phyloP scores from a whole-genome alignment of 1,139 yeast species.

The Arxiozyma heterogenica region DNA sequence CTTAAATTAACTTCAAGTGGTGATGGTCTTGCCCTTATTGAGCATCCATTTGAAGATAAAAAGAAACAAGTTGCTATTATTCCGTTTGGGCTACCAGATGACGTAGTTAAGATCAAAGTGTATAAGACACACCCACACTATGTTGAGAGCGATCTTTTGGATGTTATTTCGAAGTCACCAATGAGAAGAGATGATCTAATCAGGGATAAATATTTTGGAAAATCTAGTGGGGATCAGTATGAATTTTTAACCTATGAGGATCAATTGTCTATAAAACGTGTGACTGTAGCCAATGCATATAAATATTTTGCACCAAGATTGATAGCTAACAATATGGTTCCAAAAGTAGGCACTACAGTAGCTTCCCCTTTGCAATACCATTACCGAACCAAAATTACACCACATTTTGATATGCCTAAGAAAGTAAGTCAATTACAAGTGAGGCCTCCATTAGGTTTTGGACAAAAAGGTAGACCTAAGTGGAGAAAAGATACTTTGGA shows the following conservation, averaged over 20 bases:
- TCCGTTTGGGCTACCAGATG: constrained; percentile 89
- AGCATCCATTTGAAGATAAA: constrained; percentile 44
- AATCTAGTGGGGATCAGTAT: constrained; percentile 88
- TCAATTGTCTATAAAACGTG: constrained; percentile 63
- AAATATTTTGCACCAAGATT: constrained; percentile 56
- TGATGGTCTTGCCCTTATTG: constrained; percentile 59
- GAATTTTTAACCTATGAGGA: constrained; percentile 67
- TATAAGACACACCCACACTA: constrained; percentile 71
- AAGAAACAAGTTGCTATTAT: constrained; percentile 46
- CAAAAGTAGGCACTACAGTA: constrained; percentile 56
- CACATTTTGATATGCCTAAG: constrained; percentile 82
- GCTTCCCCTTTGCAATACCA: constrained; percentile 69
- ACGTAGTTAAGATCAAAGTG: constrained; percentile 56
- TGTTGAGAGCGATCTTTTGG: constrained; percentile 65
- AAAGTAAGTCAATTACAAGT: constrained; percentile 25
- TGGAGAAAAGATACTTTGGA: constrained; percentile 44
- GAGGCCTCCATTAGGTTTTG: constrained; percentile 80
- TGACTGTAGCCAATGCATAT: constrained; percentile 76
- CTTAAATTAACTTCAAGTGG: constrained; percentile 64
- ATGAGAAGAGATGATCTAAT: constrained; percentile 48
- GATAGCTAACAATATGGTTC: constrained; percentile 38
- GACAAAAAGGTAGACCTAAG: constrained; percentile 65
- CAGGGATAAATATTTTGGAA: constrained; percentile 66
- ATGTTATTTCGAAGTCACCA: constrained; percentile 40
- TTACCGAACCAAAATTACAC: constrained; percentile 89